Base-by-base conservation (phyloP, 2,329 filamentous ascomycete genomes). In the Phialocephala sp. region DNA sequence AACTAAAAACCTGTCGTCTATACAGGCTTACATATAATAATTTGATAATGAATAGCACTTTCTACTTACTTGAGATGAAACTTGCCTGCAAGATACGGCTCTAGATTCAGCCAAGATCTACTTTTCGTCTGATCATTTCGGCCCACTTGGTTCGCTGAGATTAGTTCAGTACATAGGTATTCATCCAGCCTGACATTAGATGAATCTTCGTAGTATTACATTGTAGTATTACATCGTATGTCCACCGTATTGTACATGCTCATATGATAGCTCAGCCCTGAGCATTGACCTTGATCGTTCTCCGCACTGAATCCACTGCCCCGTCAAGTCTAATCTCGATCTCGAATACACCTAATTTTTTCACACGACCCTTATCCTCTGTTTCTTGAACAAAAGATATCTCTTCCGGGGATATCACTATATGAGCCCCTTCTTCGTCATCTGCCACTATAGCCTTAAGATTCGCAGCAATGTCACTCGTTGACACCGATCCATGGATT, bases 401-500 rank as follows among this genome's bases (percentile, higher is more conserved):
- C 68, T 87, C 82, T 39, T 80, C 78, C 60, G 85, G 79, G 2
- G 76, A 76, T 24, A 87, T 64, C 20, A 82, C 78, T 2, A 87
- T 80, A 20, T 80, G 78, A 37, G 79, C 77, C 35, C 83, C 83
- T 74, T 86, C 81, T 62, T 83, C 80, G 69, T 85, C 82, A 64
- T 81, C 79, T 41, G 80, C 80, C 68, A 87, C 76, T 27, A 81
- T 78, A 50, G 79, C 79, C 65, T 79, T 81, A 63, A 87, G 79
- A 27, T 79, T 81, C 18, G 77, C 73, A 8, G 79, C 80, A 62
- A 88, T 78, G 72, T 88, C 85, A 27, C 77, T 74, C 8, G 80
- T 81, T n/a, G 83, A 82, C 4, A 88, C 84, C 2, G 83, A 84
- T 32, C 85, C 85, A 69, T 84, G 73, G 20, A 76, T 85, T 18